phyloP scores from a whole-genome alignment of 2,329 filamentous ascomycete species.

The Fusarium sp. region DNA sequence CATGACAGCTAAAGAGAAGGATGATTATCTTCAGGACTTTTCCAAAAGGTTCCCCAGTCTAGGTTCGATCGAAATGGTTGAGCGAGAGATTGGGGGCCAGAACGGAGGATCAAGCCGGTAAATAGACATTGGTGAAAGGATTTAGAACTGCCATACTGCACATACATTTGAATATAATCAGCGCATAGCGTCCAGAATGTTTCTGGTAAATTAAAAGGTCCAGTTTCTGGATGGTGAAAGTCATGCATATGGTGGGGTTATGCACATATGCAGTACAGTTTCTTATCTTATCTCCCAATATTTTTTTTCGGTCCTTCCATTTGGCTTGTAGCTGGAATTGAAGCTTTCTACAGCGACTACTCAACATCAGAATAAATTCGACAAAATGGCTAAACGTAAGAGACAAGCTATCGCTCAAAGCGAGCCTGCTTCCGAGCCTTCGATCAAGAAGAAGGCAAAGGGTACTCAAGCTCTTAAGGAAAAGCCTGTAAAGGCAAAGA shows the following conservation, averaged over 20 bases:
- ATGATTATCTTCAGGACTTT: slow-evolving; percentile 77
- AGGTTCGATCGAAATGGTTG: slow-evolving; percentile 87
- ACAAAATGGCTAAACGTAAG: slow-evolving; percentile 61
- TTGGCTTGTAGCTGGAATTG: slow-evolving; percentile 4
- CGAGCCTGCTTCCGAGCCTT: slow-evolving; percentile 38
- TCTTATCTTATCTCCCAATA: slow-evolving; percentile 49
- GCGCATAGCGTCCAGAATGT: slow-evolving; percentile 31
- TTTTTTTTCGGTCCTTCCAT: slow-evolving; percentile 38
- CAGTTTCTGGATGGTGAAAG: background rate
- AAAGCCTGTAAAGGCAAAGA: slow-evolving; percentile 26
- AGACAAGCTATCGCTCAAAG: slow-evolving; percentile 49
- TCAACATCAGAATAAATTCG: slow-evolving; percentile 15
- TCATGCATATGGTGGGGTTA: slow-evolving; percentile 33
- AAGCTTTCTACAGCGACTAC: slow-evolving; percentile 8
- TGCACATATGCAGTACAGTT: slow-evolving; percentile 25
- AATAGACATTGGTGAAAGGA: slow-evolving; percentile 15
- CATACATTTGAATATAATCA: slow-evolving; percentile 41
- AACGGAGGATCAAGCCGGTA: slow-evolving; percentile 45
- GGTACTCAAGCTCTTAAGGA: slow-evolving; percentile 20
- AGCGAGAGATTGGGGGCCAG: slow-evolving; percentile 63
- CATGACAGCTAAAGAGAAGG: slow-evolving; percentile 67
- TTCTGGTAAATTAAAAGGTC: background rate
- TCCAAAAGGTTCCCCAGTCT: slow-evolving; percentile 88
- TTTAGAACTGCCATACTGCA: slow-evolving; percentile 26
- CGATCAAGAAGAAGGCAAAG: slow-evolving; percentile 45